Evolutionary conservation across 2,329 filamentous ascomycete species (phyloP), one percentile per base, ranked within the genome.

Genomic region (Lecanicillium sp.): DNA sequence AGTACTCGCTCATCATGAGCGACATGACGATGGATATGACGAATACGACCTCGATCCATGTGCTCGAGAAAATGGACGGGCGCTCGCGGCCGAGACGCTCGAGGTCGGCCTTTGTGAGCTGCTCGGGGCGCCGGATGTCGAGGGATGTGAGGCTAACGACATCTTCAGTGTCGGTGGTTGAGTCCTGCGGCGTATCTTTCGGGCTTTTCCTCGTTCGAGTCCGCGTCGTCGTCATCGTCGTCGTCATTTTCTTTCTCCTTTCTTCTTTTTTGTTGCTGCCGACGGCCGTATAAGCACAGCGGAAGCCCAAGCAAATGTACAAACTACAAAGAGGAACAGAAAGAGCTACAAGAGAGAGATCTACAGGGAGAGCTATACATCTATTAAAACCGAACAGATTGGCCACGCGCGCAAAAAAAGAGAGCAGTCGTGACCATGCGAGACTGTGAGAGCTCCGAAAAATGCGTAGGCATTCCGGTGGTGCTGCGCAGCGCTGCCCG

Each of bases 11-110:
- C 48, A 44, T 43, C 48, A 44, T 50, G 19, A 41, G 50, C 12
- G 49, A 51, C 30, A 44, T 26, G 30, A 51, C 49, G 19, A 51
- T 44, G 23, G 49, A 30, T 7, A 23, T 27, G 32, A 51, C 74
- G 57, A 84, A 84, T 5, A 73, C 71, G 12, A 79, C 49, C 56
- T 84, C 81, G 15, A 73, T 62, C 64, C 71, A 73, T 23, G 66
- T 57, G 2, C 69, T 71, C 11, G 61, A 61, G 60, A 84, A 83
- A 39, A 66, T 66, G 5, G 69, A 63, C 2, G 81, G 81, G 11
- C 81, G 67, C 58, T 81, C 70, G 48, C 79, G 70, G 21, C 80
- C 81, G 4, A 84, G 66, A 10, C 70, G 67, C 54, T 84, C 77
- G 37, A 84, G 65, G 27, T 68, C 67, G 37, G 44, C 24, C 21